Base-by-base conservation (phyloP, 495 filamentous ascomycete genomes). In the Podospora bellae-mahoneyi region DNA sequence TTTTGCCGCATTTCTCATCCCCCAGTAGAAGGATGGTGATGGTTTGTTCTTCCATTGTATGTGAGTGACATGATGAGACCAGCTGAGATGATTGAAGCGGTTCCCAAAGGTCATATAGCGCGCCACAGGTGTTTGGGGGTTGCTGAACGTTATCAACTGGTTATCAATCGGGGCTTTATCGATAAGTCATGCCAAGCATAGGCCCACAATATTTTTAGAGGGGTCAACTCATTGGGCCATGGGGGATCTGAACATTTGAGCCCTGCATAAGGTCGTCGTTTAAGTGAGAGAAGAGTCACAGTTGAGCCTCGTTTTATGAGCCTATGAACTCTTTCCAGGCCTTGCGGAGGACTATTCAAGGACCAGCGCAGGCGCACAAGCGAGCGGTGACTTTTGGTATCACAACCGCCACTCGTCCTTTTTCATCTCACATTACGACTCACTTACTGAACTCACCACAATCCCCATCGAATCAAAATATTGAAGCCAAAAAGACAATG, bases 1-100 rank as follows among this genome's bases (percentile, higher is more conserved):
- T 90, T 77, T 97, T 97, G 32, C 93, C 93, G 72, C 91, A 91
- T 72, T 85, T 86, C 60, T 87, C 77, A 74, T 97, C 93, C 66
- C 93, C 93, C 5, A 97, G 81, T 0, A 97, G 82, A 18, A 97
- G 82, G 62, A 97, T 84, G 6, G 84, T 90, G 67, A 94, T 82
- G 65, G 83, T 83, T 16, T 77, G 67, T 56, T 76, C 72, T 61
- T 82, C 80, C 82, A 84, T 83, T 20, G 64, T 68, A 58, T 20
- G 6, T 1, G 16, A 59, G 30, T 48, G 32, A 23, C 18, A 63
- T 44, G 32, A 39, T 63, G 18, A 63, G 32, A 39, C n/a, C 32
- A 63, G 55, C n/a, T 58, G n/a, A 58, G 55, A 20, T 20, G 6
- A 48, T 48, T 48, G 39, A 48, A 48, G 39, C 39, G 39, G 5